Base-by-base conservation (phyloP, 257 asterid genomes). In the Apocynum venetum region DNA sequence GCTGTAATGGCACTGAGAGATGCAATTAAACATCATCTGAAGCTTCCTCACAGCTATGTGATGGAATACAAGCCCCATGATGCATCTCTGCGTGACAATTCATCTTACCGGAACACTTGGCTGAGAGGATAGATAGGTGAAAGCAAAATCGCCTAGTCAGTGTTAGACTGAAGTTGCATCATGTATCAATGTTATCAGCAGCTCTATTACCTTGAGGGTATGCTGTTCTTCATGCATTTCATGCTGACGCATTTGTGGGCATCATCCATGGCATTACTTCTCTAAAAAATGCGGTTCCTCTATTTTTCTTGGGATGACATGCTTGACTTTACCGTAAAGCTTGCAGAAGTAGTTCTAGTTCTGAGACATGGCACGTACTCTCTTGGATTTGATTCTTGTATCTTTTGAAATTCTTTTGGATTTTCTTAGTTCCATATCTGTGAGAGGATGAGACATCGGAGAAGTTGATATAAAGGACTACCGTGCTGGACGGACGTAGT, bases 31-130 rank as follows among this genome's bases (percentile, higher is more conserved):
- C 87, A 93, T 41, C 97, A 93, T 77, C 82, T 96, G 84, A 93
- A 90, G 89, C 97, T 96, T 75, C 99, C 99, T 14, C 87, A 80
- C 59, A 82, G 91, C 89, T 96, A 96, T 72, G 96, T 93, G 47
- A 93, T 93, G 98, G 98, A 96, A 65, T 96, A 96, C 90, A 93
- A 91, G 83, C 90, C 99, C 47, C 99, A 96, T 48, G 98, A 96
- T 78, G 97, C 99, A 59, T 96, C 99, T 52, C 79, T 96, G 59
- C 89, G 91, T 41, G 98, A 96, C 89, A 90, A 96, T 91, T 96
- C 99, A 49, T 96, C 98, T 2, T 93, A 93, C 72, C 92, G 99
- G 9, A 96, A 96, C 93, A 90, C 99, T n/a, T 90, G 98, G 97
- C 79, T 90, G 86, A 90, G 98, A 83, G 96, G 98, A 67, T 92